These are phyloP conservation scores for Gossypium turneri DNA, from an alignment of 345 rosid genomes.

Conservation along the genomic window DNA sequence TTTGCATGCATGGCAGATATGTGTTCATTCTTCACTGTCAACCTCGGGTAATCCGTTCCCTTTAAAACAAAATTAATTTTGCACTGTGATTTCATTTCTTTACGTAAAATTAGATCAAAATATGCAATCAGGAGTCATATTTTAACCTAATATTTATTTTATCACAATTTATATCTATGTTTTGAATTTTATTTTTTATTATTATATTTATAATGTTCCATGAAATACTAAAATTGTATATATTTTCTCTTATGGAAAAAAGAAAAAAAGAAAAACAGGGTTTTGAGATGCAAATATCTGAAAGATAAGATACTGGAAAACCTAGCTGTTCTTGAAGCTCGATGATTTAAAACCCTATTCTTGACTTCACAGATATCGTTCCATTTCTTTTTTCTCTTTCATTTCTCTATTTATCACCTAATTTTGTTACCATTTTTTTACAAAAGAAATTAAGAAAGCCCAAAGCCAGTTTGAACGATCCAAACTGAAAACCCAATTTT, in stretches of 20 bases:
- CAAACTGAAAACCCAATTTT: conserved; percentile 10
- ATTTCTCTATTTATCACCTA: neutral
- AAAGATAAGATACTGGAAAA: neutral
- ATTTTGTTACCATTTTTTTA: neutral
- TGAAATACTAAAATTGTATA: too few relatives aligned
- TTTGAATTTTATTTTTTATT: too few relatives aligned
- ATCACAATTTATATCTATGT: neutral
- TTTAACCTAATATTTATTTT: too few relatives aligned
- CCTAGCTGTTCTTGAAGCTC: neutral
- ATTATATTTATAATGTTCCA: too few relatives aligned
- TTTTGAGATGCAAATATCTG: neutral
- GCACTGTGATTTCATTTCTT: neutral
- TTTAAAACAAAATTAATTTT: too few relatives aligned
- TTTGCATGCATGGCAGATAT: conserved; percentile 3
- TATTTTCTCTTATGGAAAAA: neutral
- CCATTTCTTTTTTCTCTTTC: conserved; percentile 8
- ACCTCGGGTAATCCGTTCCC: too few relatives aligned
- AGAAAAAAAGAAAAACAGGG: neutral
- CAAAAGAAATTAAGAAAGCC: neutral
- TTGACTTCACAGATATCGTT: conserved; percentile 23
- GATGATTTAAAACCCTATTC: conserved; percentile 15
- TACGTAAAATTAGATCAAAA: too few relatives aligned
- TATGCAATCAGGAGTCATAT: too few relatives aligned
- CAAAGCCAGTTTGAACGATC: neutral
- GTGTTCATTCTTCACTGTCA: neutral